Conservation (phyloP, 2,329 filamentous ascomycete species). For the Cladophialophora carrionii region DNA sequence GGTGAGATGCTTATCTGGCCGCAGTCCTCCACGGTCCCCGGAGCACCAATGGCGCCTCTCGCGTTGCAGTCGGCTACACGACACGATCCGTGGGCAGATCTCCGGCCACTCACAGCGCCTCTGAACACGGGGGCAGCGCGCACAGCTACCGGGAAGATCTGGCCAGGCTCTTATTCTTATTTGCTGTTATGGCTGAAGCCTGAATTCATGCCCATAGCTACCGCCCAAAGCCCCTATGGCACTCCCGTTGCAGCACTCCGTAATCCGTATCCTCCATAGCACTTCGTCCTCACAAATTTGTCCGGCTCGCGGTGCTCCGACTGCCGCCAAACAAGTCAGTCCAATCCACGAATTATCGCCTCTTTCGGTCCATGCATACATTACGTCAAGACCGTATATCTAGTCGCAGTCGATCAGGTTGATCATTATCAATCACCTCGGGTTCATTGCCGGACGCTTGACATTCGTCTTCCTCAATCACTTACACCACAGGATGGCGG, state of each 20-base stretch:
- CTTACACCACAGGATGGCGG: neutral
- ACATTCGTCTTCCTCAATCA: neutral
- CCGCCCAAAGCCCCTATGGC: neutral
- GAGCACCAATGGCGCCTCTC: neutral
- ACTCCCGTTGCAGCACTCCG: too few species aligned
- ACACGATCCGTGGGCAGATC: conserved; percentile 1
- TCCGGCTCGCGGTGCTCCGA: conserved; percentile 16
- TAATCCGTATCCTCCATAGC: too few species aligned
- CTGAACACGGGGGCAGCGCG: neutral
- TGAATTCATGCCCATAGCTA: conserved; percentile 1
- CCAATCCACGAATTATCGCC: conserved; percentile 12
- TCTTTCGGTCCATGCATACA: conserved; percentile 12
- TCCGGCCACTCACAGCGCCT: neutral
- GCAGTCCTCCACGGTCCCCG: neutral
- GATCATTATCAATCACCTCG: conserved; percentile 23
- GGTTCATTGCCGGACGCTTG: neutral
- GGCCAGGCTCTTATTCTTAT: neutral
- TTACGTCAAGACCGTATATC: conserved; percentile 33
- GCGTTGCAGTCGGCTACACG: neutral
- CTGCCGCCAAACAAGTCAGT: conserved; percentile 3
- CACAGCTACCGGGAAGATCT: neutral
- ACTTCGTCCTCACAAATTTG: conserved; percentile 3
- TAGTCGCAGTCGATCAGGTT: conserved; percentile 1
- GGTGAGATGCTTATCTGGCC: neutral
- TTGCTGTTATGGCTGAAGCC: conserved; percentile 8